phyloP scores from a whole-genome alignment of 768 basidiomycete species.

The Holtermanniella nyarrowii region DNA sequence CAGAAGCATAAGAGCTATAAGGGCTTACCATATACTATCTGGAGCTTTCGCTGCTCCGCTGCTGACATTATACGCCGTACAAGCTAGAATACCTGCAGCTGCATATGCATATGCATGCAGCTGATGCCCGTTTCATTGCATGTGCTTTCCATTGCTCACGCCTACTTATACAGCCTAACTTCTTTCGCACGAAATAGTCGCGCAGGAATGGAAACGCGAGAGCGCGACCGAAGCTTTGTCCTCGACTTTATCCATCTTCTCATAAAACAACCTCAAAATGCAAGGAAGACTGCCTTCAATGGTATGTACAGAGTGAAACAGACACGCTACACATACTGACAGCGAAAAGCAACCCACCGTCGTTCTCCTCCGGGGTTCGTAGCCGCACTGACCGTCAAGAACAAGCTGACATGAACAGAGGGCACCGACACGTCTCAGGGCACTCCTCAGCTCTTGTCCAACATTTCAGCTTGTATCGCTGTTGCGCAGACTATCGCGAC shows the following conservation, averaged over 20 bases:
- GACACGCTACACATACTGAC: not conserved
- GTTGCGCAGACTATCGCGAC: conserved; percentile 82
- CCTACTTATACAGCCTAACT: too few relatives aligned
- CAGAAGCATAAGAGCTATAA: not conserved
- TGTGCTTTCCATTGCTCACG: too few relatives aligned
- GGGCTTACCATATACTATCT: conserved; percentile 24
- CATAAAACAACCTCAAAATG: conserved; percentile 14
- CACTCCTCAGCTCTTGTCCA: conserved; percentile 79
- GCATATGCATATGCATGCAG: too few relatives aligned
- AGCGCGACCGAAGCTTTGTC: not conserved
- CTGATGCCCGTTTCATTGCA: too few relatives aligned
- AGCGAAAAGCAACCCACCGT: conserved; percentile 81
- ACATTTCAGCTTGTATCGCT: conserved; percentile 92
- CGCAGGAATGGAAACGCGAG: not conserved
- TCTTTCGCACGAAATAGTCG: too few relatives aligned
- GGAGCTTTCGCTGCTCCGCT: conserved; percentile 26
- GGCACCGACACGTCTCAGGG: conserved; percentile 95
- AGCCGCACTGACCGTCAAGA: not conserved
- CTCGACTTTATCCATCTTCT: not conserved
- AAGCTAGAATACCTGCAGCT: too few relatives aligned
- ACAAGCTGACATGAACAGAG: conserved; percentile 44
- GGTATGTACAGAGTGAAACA: conserved; percentile 12
- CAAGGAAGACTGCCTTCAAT: conserved; percentile 35
- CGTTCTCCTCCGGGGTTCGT: conserved; percentile 62
- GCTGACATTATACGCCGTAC: too few relatives aligned